Evolutionary conservation across 192 early-diverging fungal species (phyloP).

Genomic region (Coemansia sp.): DNA sequence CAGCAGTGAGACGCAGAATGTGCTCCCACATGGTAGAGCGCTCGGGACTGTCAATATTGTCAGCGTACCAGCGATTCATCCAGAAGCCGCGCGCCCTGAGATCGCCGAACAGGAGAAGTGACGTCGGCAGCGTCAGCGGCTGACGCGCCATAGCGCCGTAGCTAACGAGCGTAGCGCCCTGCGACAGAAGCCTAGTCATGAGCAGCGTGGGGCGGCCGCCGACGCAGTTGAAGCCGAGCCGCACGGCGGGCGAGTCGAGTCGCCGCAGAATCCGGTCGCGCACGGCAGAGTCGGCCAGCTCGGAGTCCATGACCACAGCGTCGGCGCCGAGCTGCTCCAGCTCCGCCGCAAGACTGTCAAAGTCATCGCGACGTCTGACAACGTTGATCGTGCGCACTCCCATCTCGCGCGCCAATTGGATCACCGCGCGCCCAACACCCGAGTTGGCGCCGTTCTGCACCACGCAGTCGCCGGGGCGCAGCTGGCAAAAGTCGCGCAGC

Average conservation of each 20-base stretch:
- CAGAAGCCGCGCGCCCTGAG: constrained; percentile 81
- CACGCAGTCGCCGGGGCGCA: constrained; percentile 74
- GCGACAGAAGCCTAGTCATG: constrained; percentile 67
- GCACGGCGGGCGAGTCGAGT: constrained; percentile 49
- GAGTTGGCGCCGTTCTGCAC: constrained; percentile 96
- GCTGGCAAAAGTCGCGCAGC: constrained; percentile 76
- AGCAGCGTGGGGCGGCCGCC: constrained; percentile 78
- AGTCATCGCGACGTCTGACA: constrained; percentile 66
- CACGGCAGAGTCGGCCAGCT: constrained; percentile 49
- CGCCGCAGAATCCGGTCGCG: constrained; percentile 49
- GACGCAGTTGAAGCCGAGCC: constrained; percentile 87
- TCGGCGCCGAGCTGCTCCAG: constrained; percentile 40
- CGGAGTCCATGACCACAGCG: constrained; percentile 60
- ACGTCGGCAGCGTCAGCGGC: constrained; percentile 84
- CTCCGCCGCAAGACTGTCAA: constrained; percentile 18
- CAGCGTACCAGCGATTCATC: constrained; percentile 86
- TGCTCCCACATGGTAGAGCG: constrained; percentile 45
- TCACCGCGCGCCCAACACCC: constrained; percentile 88
- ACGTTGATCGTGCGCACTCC: constrained; percentile 86
- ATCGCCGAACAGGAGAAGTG: constrained; percentile 83
- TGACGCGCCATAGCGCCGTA: constrained; percentile 94
- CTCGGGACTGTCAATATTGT: constrained; percentile 28
- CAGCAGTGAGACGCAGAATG: constrained; percentile 13
- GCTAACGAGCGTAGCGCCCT: constrained; percentile 69
- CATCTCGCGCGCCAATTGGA: constrained; percentile 79